Conservation (phyloP, 331 rosid species). For the Ulmus americana region DNA sequence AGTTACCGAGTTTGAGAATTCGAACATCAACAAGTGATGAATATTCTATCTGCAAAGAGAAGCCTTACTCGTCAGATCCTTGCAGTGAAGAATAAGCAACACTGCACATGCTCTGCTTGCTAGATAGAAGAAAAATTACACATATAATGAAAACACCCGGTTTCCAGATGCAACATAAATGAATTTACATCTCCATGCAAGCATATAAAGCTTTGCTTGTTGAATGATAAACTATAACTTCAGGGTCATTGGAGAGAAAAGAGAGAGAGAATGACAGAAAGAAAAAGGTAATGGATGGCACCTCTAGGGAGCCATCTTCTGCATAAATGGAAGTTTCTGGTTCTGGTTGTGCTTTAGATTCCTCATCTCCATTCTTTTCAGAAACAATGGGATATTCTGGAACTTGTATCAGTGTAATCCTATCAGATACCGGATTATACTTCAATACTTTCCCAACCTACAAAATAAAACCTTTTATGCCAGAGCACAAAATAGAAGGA, state of each 20-base stretch:
- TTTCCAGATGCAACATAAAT: neutral
- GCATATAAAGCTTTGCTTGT: too few species aligned
- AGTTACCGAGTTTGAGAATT: slow-evolving; percentile 45
- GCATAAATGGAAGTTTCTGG: slow-evolving; percentile 46
- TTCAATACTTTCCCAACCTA: slow-evolving; percentile 68
- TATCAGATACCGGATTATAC: slow-evolving; percentile 46
- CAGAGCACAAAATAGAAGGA: neutral
- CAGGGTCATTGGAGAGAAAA: neutral
- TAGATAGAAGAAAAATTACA: neutral
- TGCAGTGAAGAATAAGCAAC: slow-evolving; percentile 26
- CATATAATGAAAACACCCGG: neutral
- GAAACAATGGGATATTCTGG: slow-evolving; percentile 65
- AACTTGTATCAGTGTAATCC: slow-evolving; percentile 50
- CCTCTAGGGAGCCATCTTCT: slow-evolving; percentile 93
- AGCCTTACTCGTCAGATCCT: slow-evolving; percentile 30
- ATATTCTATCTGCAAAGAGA: slow-evolving; percentile 60
- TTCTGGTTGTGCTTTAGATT: slow-evolving; percentile 35
- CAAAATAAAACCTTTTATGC: slow-evolving; percentile 22
- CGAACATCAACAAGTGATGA: slow-evolving; percentile 65
- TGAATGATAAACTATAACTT: too few species aligned
- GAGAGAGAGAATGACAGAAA: neutral
- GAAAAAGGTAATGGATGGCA: slow-evolving; percentile 3
- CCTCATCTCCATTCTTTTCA: slow-evolving; percentile 45
- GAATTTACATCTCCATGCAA: neutral
- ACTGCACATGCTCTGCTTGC: slow-evolving; percentile 2